Conservation (phyloP, 495 filamentous ascomycete genomes). For the Tirmania nivea region DNA sequence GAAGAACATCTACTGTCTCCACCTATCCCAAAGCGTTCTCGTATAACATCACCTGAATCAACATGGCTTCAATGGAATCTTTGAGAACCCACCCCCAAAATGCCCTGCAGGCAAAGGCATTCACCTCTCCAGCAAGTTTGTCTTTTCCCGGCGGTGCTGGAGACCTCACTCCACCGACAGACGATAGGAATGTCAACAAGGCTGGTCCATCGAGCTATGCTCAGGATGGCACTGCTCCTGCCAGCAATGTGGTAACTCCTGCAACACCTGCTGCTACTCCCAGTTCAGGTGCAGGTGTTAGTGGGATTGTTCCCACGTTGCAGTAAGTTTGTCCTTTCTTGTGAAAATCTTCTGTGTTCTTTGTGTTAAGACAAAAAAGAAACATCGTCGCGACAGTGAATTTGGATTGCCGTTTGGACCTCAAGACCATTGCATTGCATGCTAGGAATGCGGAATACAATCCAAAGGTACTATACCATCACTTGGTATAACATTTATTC, state of each 20-base stretch:
- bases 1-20: constrained; percentile 10
- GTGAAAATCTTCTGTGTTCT: constrained; percentile 2
- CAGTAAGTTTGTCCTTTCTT: constrained; percentile 57
- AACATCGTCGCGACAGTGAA: constrained; percentile 99
- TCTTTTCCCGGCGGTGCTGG: constrained; percentile 69
- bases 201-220: constrained; percentile 22
- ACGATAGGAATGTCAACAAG: constrained; percentile 24
- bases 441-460: constrained; percentile 98
- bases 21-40: constrained; percentile 11
- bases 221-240: constrained; percentile 26
- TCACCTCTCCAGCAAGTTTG: constrained; percentile 70
- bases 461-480: constrained; percentile 49
- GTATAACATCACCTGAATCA: not conserved
- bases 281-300: constrained; percentile 52
- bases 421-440: constrained; percentile 98
- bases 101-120: constrained; percentile 74
- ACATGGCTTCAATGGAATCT: constrained; percentile 43
- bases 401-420: constrained; percentile 87
- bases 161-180: constrained; percentile 58
- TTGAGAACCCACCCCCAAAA: constrained; percentile 77
- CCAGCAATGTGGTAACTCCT: constrained; percentile 67
- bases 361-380: constrained; percentile 33
- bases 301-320: constrained; percentile 88
- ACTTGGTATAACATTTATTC: constrained; percentile 18
- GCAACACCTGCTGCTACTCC: constrained; percentile 91